Evolutionary conservation across 495 filamentous ascomycete species (phyloP), one percentile per base, ranked within the genome.

Genomic region (Penicillium coffeae): DNA sequence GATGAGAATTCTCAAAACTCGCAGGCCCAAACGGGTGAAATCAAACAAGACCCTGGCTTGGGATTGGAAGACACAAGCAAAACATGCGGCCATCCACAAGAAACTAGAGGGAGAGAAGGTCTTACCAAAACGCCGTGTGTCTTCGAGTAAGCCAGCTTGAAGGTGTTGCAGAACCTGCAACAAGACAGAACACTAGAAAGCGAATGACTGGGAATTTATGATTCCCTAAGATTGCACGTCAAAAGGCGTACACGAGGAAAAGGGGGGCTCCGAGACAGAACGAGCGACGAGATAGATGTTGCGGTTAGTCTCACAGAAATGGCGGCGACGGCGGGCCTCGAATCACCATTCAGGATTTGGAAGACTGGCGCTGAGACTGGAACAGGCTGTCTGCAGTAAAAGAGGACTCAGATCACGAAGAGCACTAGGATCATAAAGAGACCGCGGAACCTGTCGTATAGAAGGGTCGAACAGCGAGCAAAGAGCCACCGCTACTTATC

Each of bases 111-210:
- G 43, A 25, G 42, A 52, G 20, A 21, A 27, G 13, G 25, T 41
- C 81, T 73, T 75, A 76, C 73, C 64, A 74, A 66, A 72, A 73
- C 64, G 65, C 70, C 64, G 68, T 75, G 68, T 45, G 65, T 64
- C 64, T 68, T 74, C 65, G 71, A 75, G 61, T 73, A 74, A 72
- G 73, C 73, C 73, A 76, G 73, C 59, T 75, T 76, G 73, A 75
- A 68, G 60, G 63, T 73, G 69, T 74, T 76, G 72, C 70, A 71
- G 63, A 55, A 55, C 58, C 57, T 74, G 71, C 71, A 73, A 74
- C 70, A 54, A 66, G 65, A 71, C 62, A 62, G 65, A 62, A 70
- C 58, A 52, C 64, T 62, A 62, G 54, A 52, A 70, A 75, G 72
- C 73, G 73, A 74, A 68, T 69, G 71, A 70, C 70, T 68, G 70